Base-by-base conservation (phyloP, 192 early-diverging fungal genomes). In the Chytriomyces hyalinus region DNA sequence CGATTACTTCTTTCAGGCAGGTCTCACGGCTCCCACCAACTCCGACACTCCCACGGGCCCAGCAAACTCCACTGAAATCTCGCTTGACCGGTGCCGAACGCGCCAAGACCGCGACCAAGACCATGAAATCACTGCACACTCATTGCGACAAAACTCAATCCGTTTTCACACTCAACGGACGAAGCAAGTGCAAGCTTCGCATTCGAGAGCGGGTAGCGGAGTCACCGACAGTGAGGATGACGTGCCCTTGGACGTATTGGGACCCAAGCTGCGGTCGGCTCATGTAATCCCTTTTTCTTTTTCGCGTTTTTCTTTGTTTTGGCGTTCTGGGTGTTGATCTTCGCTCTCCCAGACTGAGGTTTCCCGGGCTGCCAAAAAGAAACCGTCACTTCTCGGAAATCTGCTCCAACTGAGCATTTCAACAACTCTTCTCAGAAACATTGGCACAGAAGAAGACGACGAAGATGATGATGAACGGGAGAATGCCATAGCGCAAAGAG, bases 1-100 rank as follows among this genome's bases (percentile, higher is more conserved):
- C 10, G 83, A 85, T 64, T 87, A 78, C 76, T 87, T 84, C 66
- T 87, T 85, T 69, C 81, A 82, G 65, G 48, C 67, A 46, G 86
- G 86, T n/a, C 50, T 87, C 9, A 28, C 62, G 6, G 80, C 83
- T 4, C 36, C 36, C 36, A 8, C 20, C 20, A 22, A 48, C 76
- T 6, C 64, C 53, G n/a, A 47, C 51, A 45, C 57, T 9, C 50
- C 49, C 57, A 17, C 49, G 57, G 9, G 49, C 50, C 53, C 53
- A 57, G 15, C 13, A 57, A 20, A 20, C 53, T 36, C 36, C 4
- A 36, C 36, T 36, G 53, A 57, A 20, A 20, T 57, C 15, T 20
- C 13, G 15, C 53, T 57, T 3, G 53, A 57, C 53, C 20, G 15
- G 3, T 20, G 13, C 15, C 53, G 53, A 20, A 57, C 53, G 53